Evolutionary conservation across 139 green algal species (phyloP), one percentile per base, ranked within the genome.

Genomic region (Ettlia oleoabundans): DNA sequence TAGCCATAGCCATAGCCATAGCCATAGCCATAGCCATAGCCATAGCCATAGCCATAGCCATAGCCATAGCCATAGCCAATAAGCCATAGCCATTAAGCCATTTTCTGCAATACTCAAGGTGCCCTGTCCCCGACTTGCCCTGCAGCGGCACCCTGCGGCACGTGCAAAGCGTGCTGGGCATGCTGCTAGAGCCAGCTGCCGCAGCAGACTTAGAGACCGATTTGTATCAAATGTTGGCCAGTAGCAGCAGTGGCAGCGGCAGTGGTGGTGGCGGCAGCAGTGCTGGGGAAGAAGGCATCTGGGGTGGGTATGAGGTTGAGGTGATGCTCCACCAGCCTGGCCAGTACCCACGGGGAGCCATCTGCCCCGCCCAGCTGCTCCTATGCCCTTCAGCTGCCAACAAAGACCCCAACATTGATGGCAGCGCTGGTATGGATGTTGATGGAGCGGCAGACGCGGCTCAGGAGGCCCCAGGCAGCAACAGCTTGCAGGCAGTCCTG

Each of bases 291-390:
- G 13, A 30, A 68, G n/a, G 24, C 66, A 58, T 70, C 55, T 18
- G n/a, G n/a, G n/a, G 51, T 10, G 75, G 76, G 6, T 78, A 67
- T 43, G 87, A 90, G 77, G 73, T 70, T 70, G 9, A 63, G 4
- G 19, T 86, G 37, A 64, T 88, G 70, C 38, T 93, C 41, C 80
- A 90, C 40, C 21, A 40, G 13, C 70, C 88, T 1, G 76, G 69
- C 2, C 33, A 43, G 21, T 90, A 72, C 68, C 83, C 88, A 2
- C 0, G 2, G 0, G 41, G 40, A 0, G 74, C 89, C 43, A 85
- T 93, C 41, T 78, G 58, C 9, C 87, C 89, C 0, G 87, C 43
- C 0, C 68, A 71, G 41, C 47, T 85, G 2, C 32, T 88, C 30
- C 78, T 77, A 69, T 91, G 30, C 41, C 84, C 47, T 65, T 35